Evolutionary conservation across 2,329 filamentous ascomycete species (phyloP), one percentile per base, ranked within the genome.

Genomic region (Tolypocladium paradoxum): DNA sequence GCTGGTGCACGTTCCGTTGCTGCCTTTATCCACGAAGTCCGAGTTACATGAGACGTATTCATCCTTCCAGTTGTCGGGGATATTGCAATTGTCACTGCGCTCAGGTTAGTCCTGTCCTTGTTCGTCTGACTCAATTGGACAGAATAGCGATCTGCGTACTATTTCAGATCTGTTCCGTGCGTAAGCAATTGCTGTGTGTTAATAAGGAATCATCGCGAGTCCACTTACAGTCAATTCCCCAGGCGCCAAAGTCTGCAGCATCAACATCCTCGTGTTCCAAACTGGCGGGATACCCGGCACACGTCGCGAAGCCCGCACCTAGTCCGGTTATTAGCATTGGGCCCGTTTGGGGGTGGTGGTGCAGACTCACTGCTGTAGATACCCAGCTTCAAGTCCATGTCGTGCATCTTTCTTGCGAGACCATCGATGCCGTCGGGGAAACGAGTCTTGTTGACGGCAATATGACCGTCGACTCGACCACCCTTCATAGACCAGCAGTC

Each of bases 351-450:
- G 24, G 16, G 16, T 11, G 6, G 3, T 7, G 8, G 6, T n/a
- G 6, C 14, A 6, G 6, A 43, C 78, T 77, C 0, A 62, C 76
- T 76, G 58, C 76, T 76, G 60, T 86, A 86, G 54, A 86, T 83
- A 1, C 83, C 83, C 11, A 84, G 67, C 61, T 85, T 85, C 46
- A 86, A 60, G 2, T 79, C 80, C 56, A 81, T 60, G 2, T 59
- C 65, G 55, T 85, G 82, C 22, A 85, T 72, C 53, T 76, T 61
- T 27, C 76, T 65, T 2, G 79, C 80, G 1, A 78, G 64, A 0
- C 75, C 73, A 9, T 70, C 71, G 55, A 86, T 82, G 0, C 82
- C 83, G 20, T 73, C 67, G 0, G 83, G 82, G 54, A 85, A 86
- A 53, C 75, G 78, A 3, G 57, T 61, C 0, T 65, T 63, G 57